Percentiles rank a stretch among this genome's conserved stretches.
phyloP scores from a whole-genome alignment of 2,329 filamentous ascomycete genomes.

The Epichloe sibirici region DNA sequence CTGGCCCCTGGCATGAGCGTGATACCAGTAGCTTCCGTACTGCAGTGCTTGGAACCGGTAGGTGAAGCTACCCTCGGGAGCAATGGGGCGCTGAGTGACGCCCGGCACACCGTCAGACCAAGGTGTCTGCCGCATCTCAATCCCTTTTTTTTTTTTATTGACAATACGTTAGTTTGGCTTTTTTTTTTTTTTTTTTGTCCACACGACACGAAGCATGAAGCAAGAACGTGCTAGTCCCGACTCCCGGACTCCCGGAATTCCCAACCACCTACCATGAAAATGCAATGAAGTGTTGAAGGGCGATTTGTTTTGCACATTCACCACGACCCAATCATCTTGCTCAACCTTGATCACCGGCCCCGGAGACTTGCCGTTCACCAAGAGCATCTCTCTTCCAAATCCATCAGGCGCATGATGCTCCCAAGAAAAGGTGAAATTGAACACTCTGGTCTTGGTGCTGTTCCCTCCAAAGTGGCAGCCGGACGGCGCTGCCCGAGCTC shows the following conservation, averaged over 20 bases:
- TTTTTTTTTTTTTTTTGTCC: too few relatives aligned
- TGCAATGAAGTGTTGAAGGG: conserved; percentile 37
- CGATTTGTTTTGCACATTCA: conserved; percentile 33
- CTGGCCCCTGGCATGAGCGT: conserved; percentile 42
- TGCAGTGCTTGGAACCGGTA: conserved; percentile 44
- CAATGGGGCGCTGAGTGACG: conserved; percentile 39
- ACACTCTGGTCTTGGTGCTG: conserved; percentile 5
- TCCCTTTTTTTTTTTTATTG: conserved; percentile 16
- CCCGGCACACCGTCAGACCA: conserved; percentile 51
- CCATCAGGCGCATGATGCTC: conserved; percentile 31
- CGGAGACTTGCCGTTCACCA: conserved; percentile 50
- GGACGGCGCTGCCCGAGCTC: neutral
- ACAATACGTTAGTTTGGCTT: too few relatives aligned
- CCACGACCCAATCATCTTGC: conserved; percentile 20
- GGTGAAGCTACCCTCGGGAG: conserved; percentile 23
- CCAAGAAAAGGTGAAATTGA: conserved; percentile 24
- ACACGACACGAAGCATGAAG: too few relatives aligned
- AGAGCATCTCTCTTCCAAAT: conserved; percentile 28
- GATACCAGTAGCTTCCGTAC: conserved; percentile 50
- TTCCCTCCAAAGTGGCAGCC: neutral
- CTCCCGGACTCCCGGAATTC: neutral
- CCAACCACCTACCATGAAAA: conserved; percentile 29
- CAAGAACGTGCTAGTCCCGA: too few relatives aligned
- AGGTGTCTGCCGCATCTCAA: conserved; percentile 38
- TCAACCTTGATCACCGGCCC: conserved; percentile 40